Evolutionary conservation across 1,139 yeast genomes (phyloP).

Genomic region (Arxiozyma slooffiae): DNA sequence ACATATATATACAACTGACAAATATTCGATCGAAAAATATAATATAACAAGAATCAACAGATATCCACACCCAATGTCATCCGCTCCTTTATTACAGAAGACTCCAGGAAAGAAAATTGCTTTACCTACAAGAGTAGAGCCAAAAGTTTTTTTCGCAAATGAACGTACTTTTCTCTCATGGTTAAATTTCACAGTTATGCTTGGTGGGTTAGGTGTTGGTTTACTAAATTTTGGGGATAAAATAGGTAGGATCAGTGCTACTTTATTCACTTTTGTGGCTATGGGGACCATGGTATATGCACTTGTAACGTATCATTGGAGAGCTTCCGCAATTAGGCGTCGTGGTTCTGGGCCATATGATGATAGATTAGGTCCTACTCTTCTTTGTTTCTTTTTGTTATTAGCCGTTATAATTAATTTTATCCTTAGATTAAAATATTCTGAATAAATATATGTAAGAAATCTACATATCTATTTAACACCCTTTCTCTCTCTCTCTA

Average conservation of each 20-base stretch:
- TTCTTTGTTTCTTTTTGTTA: conserved; percentile 85
- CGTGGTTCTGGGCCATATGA: conserved; percentile 98
- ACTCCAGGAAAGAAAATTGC: conserved; percentile 85
- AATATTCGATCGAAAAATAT: no score
- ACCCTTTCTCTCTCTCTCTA: no score
- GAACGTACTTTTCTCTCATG: conserved; percentile 97
- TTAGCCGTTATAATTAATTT: conserved; percentile 91
- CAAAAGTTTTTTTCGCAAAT: conserved; percentile 96
- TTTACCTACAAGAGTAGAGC: conserved; percentile 94
- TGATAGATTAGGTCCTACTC: conserved; percentile 97
- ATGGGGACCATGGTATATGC: conserved; percentile 98
- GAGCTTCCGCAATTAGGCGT: conserved; percentile 95
- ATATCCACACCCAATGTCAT: conserved; percentile 30
- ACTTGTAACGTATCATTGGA: conserved; percentile 93
- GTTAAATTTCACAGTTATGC: conserved; percentile 94
- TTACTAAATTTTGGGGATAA: conserved; percentile 91
- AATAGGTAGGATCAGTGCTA: conserved; percentile 87
- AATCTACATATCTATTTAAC: neutral
- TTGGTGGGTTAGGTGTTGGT: conserved; percentile 95
- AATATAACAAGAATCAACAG: neutral
- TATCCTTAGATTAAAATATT: conserved; percentile 57
- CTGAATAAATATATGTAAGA: neutral
- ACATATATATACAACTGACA: neutral
- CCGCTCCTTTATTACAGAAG: conserved; percentile 54
- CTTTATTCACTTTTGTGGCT: conserved; percentile 84